Base-by-base conservation (phyloP, 176 grass and related monocot genomes). In the Musa beccarii region DNA sequence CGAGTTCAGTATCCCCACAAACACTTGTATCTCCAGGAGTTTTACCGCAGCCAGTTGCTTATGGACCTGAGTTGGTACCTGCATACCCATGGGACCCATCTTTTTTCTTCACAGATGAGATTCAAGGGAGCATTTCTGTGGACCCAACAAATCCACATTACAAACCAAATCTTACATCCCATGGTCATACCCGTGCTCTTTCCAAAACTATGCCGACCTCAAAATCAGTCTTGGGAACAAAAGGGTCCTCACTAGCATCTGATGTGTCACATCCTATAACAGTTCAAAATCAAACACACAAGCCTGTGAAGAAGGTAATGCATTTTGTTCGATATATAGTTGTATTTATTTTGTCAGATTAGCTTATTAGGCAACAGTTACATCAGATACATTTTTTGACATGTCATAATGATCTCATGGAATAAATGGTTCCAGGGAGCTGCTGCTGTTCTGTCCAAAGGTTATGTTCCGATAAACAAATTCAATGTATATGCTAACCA, bases 11-110 rank as follows among this genome's bases (percentile, higher is more conserved):
- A 53, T 75, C 79, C 20, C 62, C 85, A 59, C 90, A 89, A 57
- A 74, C 83, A 68, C 66, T 78, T 63, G 73, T 66, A 74, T 69
- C 89, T 53, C 81, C 83, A 73, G 76, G 79, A 56, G 21, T 88
- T 59, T 75, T 86, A 78, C 68, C 85, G 50, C 89, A 87, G 66
- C 73, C 83, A 73, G 51, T 85, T 86, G 81, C 76, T 78, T 96
- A 88, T 64, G 85, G 80, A 73, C 71, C 87, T 71, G 89, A 92
- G 78, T 54, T 87, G 79, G 54, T 83, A 70, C 89, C 89, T 76
- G 70, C 79, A 20, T 90, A 86, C 85, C 73, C 87, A 65, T 86
- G 92, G 89, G 87, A 92, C 71, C 89, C 83, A 76, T 87, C 84
- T 78, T 85, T 86, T 76, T 69, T 86, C 75, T 81, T 88, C 68